A percentile compares a stretch with the other conserved stretches of the same genome.
These are phyloP conservation scores for Amphichorda felina DNA, from an alignment of 2,329 filamentous ascomycete species.

Conservation along the genomic window DNA sequence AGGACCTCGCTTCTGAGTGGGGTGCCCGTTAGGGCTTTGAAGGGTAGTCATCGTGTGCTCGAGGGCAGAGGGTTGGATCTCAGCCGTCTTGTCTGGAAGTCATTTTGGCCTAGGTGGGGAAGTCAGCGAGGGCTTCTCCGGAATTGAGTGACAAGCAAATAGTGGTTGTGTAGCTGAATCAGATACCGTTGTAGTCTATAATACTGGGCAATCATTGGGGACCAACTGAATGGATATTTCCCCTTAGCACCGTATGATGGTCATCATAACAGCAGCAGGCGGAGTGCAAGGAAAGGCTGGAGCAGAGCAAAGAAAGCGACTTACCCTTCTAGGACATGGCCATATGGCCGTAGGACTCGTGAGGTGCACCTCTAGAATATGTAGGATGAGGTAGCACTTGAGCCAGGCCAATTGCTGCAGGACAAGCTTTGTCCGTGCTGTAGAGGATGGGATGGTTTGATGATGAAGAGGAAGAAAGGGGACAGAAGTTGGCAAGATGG, in stretches of 20 bases:
- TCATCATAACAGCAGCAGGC: constrained; percentile 42
- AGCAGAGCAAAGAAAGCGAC: constrained; percentile 6
- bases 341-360: neutral
- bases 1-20: constrained; percentile 20
- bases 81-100: constrained; percentile 29
- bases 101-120: constrained; percentile 30
- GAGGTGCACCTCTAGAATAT: too few species aligned
- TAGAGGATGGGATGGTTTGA: neutral
- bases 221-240: constrained; percentile 38
- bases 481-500: neutral
- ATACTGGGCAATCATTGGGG: constrained; percentile 49
- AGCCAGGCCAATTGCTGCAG: too few species aligned
- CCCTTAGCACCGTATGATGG: constrained; percentile 43
- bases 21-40: constrained; percentile 3
- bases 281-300: constrained; percentile 6
- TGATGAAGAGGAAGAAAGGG: neutral
- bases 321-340: constrained; percentile 4
- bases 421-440: neutral
- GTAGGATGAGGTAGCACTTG: too few species aligned
- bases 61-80: constrained; percentile 10
- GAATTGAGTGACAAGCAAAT: constrained; percentile 5
- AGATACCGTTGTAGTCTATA: constrained; percentile 99
- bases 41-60: neutral
- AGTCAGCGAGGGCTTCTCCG: constrained; percentile 4
- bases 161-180: constrained; percentile 31